Conservation (phyloP, 805 yeast genomes). For the Isabelozyma heimii region DNA sequence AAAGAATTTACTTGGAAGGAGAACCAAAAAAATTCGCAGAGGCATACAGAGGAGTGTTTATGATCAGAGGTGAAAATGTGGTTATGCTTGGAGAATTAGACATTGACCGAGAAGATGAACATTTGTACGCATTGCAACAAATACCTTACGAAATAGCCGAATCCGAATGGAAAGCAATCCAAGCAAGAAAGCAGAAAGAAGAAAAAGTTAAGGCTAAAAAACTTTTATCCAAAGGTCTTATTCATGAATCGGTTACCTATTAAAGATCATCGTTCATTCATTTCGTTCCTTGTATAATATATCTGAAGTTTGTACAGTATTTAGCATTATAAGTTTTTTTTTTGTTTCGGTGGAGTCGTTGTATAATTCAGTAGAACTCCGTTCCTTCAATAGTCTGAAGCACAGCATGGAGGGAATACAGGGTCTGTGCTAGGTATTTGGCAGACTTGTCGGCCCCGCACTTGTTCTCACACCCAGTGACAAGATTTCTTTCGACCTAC, state of each 20-base stretch:
- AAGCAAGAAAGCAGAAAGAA: constrained; percentile 29
- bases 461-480: too few relatives aligned
- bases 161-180: constrained; percentile 29
- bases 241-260: constrained; percentile 52
- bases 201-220: constrained; percentile 48
- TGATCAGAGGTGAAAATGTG: constrained; percentile 95
- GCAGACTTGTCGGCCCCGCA: too few relatives aligned
- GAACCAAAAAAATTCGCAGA: constrained; percentile 62
- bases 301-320: neutral
- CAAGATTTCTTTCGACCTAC: too few relatives aligned
- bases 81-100: constrained; percentile 93
- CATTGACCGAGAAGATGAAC: constrained; percentile 78
- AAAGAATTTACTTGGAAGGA: constrained; percentile 64
- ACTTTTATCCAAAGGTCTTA: constrained; percentile 53
- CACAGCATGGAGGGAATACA: too few relatives aligned
- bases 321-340: neutral
- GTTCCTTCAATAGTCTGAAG: neutral
- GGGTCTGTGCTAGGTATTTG: too few relatives aligned
- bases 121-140: constrained; percentile 53
- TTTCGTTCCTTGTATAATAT: neutral
- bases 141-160: constrained; percentile 65
- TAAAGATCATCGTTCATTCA: neutral
- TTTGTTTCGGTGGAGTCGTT: neutral
- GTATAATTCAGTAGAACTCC: neutral
- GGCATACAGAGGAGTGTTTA: constrained; percentile 70